phyloP scores from a whole-genome alignment of 345 rosid species.

The Theobroma cacao region DNA sequence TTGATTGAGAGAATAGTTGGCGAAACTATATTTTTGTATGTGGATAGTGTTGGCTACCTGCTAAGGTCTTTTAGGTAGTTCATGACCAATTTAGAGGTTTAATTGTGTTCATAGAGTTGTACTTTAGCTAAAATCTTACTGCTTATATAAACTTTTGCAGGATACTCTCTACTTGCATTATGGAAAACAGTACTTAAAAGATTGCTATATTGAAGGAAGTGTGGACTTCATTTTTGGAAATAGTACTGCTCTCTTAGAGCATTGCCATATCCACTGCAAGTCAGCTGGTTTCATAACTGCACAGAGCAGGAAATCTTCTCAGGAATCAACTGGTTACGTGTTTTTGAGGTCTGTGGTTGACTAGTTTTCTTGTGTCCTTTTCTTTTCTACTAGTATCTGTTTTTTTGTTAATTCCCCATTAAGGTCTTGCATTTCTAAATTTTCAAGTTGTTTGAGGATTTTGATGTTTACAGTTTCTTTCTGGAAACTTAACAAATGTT shows the following conservation, averaged over 20 bases:
- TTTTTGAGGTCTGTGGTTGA: conserved; percentile 61
- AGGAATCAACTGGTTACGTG: conserved; percentile 87
- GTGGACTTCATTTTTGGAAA: conserved; percentile 97
- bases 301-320: conserved; percentile 94
- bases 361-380: neutral
- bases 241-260: conserved; percentile 90
- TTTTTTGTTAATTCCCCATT: neutral
- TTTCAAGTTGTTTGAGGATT: neutral
- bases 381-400: neutral
- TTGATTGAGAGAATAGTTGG: neutral
- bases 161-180: conserved; percentile 91
- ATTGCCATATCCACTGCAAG: conserved; percentile 96
- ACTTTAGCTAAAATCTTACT: neutral
- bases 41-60: neutral
- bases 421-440: neutral
- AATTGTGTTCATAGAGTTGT: neutral
- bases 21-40: neutral
- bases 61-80: neutral
- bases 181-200: conserved; percentile 87
- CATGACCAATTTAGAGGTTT: neutral
- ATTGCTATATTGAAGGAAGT: conserved; percentile 89
- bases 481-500: neutral
- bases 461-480: neutral
- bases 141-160: conserved; percentile 33
- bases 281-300: conserved; percentile 84